A percentile compares a stretch with the other conserved stretches of the same genome.
phyloP scores from a whole-genome alignment of 176 grass and related monocot species.

The Secale cereale region DNA sequence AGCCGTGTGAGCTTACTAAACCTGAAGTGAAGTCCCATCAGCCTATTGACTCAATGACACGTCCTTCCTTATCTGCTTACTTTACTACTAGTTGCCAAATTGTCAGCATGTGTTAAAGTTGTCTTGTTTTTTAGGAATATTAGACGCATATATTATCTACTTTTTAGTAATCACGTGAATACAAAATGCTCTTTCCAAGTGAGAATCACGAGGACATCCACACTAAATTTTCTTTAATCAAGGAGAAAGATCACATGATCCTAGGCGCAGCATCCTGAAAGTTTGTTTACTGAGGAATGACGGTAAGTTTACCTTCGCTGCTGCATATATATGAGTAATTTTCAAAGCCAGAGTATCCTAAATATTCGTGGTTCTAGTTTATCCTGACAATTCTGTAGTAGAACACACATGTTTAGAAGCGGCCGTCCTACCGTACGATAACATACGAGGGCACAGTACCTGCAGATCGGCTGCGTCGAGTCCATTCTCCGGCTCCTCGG shows the following conservation, averaged over 20 bases:
- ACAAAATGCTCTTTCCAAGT: no score
- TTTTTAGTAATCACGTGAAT: neutral
- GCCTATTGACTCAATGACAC: neutral
- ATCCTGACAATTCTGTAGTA: neutral
- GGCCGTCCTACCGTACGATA: neutral
- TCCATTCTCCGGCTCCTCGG: conserved; percentile 21
- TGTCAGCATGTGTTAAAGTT: neutral
- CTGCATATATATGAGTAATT: no score
- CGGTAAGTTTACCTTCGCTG: no score
- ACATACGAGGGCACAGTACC: conserved; percentile 2
- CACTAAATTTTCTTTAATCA: neutral
- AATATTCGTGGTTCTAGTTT: neutral
- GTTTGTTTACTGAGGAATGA: neutral
- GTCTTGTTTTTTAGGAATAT: neutral
- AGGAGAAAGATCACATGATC: neutral
- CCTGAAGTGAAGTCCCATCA: neutral
- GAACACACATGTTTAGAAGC: conserved; percentile 1
- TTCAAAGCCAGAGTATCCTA: no score
- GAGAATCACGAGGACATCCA: neutral
- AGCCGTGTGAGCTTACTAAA: conserved; percentile 12
- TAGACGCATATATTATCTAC: neutral
- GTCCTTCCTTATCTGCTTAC: conserved; percentile 27
- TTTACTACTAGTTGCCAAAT: conserved; percentile 20
- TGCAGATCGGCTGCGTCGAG: neutral
- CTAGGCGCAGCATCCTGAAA: neutral